These are phyloP conservation scores for Xeromyces bisporus DNA, from an alignment of 495 filamentous ascomycete species.

Conservation along the genomic window DNA sequence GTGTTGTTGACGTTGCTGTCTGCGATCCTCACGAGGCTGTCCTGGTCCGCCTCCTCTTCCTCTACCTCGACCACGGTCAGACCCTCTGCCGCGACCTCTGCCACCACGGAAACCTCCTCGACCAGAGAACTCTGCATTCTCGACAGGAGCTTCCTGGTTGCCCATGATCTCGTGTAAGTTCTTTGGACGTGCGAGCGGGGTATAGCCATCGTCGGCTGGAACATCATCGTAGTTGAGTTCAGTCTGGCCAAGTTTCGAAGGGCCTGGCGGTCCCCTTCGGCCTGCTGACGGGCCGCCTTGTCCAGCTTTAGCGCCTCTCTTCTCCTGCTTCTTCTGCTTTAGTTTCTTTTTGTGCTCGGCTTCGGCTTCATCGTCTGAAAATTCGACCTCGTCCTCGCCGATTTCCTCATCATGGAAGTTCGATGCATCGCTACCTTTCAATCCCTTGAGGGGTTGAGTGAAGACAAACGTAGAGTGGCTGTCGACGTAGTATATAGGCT, in stretches of 20 bases:
- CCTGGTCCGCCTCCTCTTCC: constrained; percentile 33
- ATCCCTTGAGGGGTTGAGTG: constrained; percentile 54
- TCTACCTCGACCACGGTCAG: constrained; percentile 28
- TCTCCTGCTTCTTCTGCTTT: constrained; percentile 41
- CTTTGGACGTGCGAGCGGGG: constrained; percentile 46
- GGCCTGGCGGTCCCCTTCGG: constrained; percentile 16
- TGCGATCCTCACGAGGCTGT: constrained; percentile 25
- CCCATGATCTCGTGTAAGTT: constrained; percentile 39
- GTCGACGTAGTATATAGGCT: constrained; percentile 59
- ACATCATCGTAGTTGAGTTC: constrained; percentile 42
- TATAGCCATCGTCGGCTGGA: constrained; percentile 37
- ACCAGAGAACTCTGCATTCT: constrained; percentile 15
- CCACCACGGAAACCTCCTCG: constrained; percentile 20
- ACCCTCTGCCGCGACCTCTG: constrained; percentile 23
- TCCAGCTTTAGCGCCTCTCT: constrained; percentile 25
- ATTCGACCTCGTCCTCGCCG: constrained; percentile 72
- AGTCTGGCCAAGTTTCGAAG: constrained; percentile 25
- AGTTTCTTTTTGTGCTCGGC: constrained; percentile 58
- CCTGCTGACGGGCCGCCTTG: constrained; percentile 14
- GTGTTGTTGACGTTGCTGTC: constrained; percentile 16
- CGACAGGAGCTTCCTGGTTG: constrained; percentile 29
- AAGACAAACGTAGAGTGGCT: constrained; percentile 64
- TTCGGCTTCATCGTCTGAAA: constrained; percentile 91
- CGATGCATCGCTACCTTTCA: constrained; percentile 81
- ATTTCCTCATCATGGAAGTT: constrained; percentile 89